phyloP scores from a whole-genome alignment of 768 basidiomycete species.

The Mycena polygramma region DNA sequence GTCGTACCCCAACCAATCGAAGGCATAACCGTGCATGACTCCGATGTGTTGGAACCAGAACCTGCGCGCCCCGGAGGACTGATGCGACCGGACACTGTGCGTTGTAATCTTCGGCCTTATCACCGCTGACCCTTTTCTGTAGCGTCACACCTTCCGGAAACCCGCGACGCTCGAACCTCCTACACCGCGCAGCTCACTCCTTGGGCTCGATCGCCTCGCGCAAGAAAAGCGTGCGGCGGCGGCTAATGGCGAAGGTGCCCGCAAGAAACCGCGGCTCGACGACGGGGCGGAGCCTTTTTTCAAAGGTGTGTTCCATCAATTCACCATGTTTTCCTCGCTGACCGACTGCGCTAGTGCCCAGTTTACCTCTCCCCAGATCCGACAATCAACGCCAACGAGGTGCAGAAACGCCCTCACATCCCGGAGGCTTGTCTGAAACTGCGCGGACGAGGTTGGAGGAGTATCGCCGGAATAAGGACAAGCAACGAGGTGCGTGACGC shows the following conservation, averaged over 20 bases:
- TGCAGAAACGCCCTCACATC: conserved; percentile 94
- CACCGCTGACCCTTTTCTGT: background rate
- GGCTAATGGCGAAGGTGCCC: conserved; percentile 61
- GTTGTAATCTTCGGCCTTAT: conserved; percentile 40
- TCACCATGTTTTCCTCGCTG: conserved; percentile 15
- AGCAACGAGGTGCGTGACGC: conserved; percentile 67
- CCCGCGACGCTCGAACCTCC: conserved; percentile 82
- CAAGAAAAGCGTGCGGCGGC: conserved; percentile 83
- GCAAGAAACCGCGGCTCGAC: conserved; percentile 76
- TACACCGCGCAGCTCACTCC: conserved; percentile 81
- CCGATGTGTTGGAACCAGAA: conserved; percentile 88
- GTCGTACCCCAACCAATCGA: conserved; percentile 70
- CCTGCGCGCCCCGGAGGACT: conserved; percentile 84
- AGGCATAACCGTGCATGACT: conserved; percentile 83
- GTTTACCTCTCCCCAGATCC: conserved; percentile 67
- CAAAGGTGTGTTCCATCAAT: conserved; percentile 72
- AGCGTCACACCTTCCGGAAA: conserved; percentile 87
- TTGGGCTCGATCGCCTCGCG: conserved; percentile 91
- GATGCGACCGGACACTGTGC: conserved; percentile 73
- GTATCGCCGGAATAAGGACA: conserved; percentile 76
- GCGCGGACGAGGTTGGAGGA: conserved; percentile 84
- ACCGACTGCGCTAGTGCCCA: conserved; percentile 75
- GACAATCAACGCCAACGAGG: conserved; percentile 79
- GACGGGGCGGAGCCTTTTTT: conserved; percentile 81
- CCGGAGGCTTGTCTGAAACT: conserved; percentile 86